phyloP scores from a whole-genome alignment of 2,329 filamentous ascomycete species.

The Cladosporium sp. region DNA sequence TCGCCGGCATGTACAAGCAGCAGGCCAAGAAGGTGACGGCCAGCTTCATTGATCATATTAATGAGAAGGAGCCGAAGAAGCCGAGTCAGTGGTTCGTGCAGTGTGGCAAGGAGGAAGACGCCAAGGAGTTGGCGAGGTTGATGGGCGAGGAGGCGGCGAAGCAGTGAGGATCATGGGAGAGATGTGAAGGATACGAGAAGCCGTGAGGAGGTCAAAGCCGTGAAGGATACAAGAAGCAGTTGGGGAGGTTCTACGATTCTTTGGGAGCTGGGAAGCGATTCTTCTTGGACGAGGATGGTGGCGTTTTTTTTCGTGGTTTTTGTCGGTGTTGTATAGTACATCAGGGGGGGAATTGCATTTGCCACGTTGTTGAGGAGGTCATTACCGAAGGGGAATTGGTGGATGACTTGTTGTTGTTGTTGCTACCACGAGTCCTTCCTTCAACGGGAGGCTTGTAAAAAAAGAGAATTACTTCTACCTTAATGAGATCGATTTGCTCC shows the following conservation, averaged over 20 bases:
- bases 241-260: neutral
- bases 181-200: constrained; percentile 40
- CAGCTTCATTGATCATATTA: constrained; percentile 22
- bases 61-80: constrained; percentile 45
- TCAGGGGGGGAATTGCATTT: neutral
- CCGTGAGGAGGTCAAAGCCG: too few species aligned
- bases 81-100: constrained; percentile 69
- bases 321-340: neutral
- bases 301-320: neutral
- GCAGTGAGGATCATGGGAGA: neutral
- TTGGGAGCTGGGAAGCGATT: neutral
- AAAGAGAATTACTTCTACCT: neutral
- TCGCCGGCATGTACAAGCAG: constrained; percentile 56
- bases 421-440: too few species aligned
- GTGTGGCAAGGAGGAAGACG: constrained; percentile 55
- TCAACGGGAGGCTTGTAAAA: neutral
- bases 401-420: too few species aligned
- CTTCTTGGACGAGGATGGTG: too few species aligned
- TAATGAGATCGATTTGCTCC: neutral
- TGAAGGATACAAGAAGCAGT: constrained; percentile 38
- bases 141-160: constrained; percentile 41
- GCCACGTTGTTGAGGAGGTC: too few species aligned
- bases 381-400: too few species aligned
- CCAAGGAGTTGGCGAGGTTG: constrained; percentile 45
- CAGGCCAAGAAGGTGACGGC: constrained; percentile 45